Evolutionary conservation across 2,329 filamentous ascomycete genomes (phyloP).

Genomic region (Curvularia eragrostidis): DNA sequence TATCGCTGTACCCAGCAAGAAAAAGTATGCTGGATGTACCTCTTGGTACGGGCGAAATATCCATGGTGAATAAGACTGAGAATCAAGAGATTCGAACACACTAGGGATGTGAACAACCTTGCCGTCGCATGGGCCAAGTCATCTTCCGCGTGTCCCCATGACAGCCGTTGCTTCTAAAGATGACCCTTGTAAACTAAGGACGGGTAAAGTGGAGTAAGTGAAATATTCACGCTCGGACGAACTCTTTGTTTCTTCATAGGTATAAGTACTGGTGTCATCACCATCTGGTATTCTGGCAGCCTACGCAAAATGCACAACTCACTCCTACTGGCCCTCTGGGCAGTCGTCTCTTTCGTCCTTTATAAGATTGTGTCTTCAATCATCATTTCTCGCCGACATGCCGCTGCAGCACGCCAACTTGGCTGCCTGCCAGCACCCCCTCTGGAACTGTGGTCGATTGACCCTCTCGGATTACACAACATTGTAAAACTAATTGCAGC

Average conservation of each 20-base stretch:
- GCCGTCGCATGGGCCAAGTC: conserved; percentile 5
- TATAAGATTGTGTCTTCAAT: conserved; percentile 40
- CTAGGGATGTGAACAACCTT: conserved; percentile 1
- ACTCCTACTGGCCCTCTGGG: conserved; percentile 40
- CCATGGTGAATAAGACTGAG: neutral
- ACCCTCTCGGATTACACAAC: conserved; percentile 59
- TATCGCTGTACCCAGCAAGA: neutral
- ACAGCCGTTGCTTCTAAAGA: neutral
- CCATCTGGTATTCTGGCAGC: neutral
- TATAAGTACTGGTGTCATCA: neutral
- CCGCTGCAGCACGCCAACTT: conserved; percentile 43
- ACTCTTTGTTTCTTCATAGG: neutral
- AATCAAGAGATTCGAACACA: conserved; percentile 2
- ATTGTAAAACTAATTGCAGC: conserved; percentile 51
- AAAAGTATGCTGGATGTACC: neutral
- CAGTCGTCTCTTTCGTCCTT: conserved; percentile 38
- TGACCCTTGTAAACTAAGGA: neutral
- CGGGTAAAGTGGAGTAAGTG: neutral
- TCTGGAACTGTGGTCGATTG: conserved; percentile 50
- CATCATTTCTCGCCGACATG: conserved; percentile 39
- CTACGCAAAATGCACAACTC: conserved; percentile 36
- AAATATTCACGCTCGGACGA: neutral
- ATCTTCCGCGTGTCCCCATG: neutral
- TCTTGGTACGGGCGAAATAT: neutral
- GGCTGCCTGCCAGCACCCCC: conserved; percentile 54